phyloP scores from a whole-genome alignment of 305 asterid genomes.

The Fraxinus platypoda region DNA sequence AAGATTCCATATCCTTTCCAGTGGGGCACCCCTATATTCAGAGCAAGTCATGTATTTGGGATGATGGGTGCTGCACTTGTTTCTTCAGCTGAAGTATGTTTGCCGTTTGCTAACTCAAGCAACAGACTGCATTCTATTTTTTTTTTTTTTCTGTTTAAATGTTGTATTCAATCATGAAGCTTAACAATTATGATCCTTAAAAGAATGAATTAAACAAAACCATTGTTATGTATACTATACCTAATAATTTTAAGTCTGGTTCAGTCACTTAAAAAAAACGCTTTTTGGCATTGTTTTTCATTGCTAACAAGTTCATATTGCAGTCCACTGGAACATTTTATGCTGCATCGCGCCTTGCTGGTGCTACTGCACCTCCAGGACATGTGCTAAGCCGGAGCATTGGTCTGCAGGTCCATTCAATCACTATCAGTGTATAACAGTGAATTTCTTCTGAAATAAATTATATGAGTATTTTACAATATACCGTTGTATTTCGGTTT shows the following conservation, averaged over 20 bases:
- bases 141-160: not conserved
- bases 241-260: not conserved
- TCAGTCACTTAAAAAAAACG: not conserved
- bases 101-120: conserved; percentile 14
- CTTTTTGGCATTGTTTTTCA: not conserved
- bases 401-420: conserved; percentile 71
- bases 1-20: conserved; percentile 88
- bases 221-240: not conserved
- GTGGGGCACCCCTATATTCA: conserved; percentile 96
- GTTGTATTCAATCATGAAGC: not conserved
- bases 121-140: not conserved
- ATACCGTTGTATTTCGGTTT: not conserved
- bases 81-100: conserved; percentile 81
- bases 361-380: conserved; percentile 91
- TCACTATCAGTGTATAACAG: not conserved
- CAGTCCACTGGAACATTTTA: conserved; percentile 90
- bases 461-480: not conserved
- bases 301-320: conserved; percentile 22
- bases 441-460: not conserved
- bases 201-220: not conserved
- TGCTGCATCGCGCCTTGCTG: conserved; percentile 91
- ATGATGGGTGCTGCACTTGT: conserved; percentile 97
- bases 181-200: not conserved
- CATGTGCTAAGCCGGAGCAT: conserved; percentile 91
- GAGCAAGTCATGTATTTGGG: conserved; percentile 84